A percentile compares a stretch with the other conserved stretches of the same genome.
Conservation (phyloP, 352 stramenopile species). For the Globisporangium carolinianum region DNA sequence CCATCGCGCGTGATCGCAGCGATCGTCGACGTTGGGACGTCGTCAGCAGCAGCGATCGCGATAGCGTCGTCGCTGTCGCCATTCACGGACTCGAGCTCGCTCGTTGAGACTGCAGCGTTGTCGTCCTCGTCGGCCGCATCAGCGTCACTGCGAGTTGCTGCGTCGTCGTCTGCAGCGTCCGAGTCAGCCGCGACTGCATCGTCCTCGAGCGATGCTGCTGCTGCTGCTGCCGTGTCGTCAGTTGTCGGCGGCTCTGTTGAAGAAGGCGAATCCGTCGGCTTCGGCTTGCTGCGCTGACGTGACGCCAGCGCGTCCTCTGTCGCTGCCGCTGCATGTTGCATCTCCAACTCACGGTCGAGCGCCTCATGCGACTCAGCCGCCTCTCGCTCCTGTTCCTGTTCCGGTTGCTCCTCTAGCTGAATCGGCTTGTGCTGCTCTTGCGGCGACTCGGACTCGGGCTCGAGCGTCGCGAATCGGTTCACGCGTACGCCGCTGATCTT, state of each 20-base stretch:
- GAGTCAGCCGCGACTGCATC: no score
- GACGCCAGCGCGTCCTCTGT: not conserved
- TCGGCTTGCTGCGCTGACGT: no score
- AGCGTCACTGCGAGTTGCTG: not conserved
- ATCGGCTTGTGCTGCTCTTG: not conserved
- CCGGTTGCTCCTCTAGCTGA: not conserved
- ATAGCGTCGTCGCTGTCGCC: not conserved
- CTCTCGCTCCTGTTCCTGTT: not conserved
- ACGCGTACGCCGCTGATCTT: slow-evolving; percentile 67
- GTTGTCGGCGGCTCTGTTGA: no score
- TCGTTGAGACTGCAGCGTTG: no score
- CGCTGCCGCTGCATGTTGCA: not conserved
- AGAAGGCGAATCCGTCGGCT: no score
- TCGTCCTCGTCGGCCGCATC: not conserved
- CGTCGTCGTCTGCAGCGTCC: no score
- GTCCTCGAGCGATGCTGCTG: no score
- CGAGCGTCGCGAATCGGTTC: slow-evolving; percentile 22
- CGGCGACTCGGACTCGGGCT: not conserved
- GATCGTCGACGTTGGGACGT: not conserved
- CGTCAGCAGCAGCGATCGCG: not conserved
- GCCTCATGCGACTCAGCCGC: not conserved
- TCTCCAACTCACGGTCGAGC: not conserved
- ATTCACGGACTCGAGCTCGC: not conserved
- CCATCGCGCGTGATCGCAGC: not conserved
- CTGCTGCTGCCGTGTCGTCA: no score